Conservation (phyloP, 192 early-diverging fungal species). For the Anaeromyces robustus region DNA sequence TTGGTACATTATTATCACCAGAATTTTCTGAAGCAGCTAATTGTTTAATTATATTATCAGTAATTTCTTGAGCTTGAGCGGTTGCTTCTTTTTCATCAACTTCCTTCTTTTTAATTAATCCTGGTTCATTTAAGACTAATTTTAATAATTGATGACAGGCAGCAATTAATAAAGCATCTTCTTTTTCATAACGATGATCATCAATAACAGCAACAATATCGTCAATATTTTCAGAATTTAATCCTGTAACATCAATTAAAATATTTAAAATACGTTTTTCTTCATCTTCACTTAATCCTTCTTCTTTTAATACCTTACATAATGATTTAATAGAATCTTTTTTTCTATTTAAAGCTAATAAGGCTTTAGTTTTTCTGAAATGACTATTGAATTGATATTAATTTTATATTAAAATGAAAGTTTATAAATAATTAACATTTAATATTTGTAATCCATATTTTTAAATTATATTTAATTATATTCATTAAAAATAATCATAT, state of each 20-base stretch:
- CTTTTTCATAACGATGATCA: background rate
- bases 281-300: background rate
- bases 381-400: background rate
- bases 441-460: too few relatives aligned
- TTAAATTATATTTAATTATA: too few relatives aligned
- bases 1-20: background rate
- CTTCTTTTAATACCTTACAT: background rate
- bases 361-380: background rate
- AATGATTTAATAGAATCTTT: background rate
- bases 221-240: background rate
- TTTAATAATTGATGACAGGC: background rate
- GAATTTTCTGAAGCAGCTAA: background rate
- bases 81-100: background rate
- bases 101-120: background rate
- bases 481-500: too few relatives aligned
- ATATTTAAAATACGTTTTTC: background rate
- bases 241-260: background rate
- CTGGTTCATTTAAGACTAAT: background rate
- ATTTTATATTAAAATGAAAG: too few relatives aligned
- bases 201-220: background rate
- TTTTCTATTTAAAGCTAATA: background rate
- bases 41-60: background rate
- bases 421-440: too few relatives aligned
- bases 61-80: background rate
- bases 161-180: background rate